Conservation (phyloP, 2,329 filamentous ascomycete species). For the Xylaria sp. region DNA sequence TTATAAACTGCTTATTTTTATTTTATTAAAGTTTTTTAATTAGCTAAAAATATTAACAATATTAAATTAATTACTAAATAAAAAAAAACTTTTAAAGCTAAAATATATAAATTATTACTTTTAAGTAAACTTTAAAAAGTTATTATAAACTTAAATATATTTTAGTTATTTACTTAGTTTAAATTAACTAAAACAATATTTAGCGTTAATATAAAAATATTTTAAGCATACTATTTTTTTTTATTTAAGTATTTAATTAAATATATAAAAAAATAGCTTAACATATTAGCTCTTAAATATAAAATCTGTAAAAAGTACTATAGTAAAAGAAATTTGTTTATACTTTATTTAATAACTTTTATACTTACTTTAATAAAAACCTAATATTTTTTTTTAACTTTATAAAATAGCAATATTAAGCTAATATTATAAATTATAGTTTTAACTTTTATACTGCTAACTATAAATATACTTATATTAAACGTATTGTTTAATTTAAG, state of each 20-base stretch:
- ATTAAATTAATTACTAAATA: not conserved
- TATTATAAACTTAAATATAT: constrained; percentile 1
- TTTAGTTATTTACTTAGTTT: not conserved
- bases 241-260: constrained; percentile 5
- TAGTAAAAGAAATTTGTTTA: not conserved
- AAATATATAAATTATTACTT: not conserved
- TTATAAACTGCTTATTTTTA: not conserved
- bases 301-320: not conserved
- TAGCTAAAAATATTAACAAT: not conserved
- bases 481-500: not conserved
- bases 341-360: not conserved
- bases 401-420: not conserved
- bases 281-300: not conserved
- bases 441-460: not conserved
- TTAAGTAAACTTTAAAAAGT: not conserved
- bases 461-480: not conserved
- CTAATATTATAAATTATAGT: not conserved
- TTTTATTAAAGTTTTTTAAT: not conserved
- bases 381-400: too few species aligned
- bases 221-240: not conserved
- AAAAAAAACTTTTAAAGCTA: not conserved
- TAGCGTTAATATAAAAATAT: not conserved
- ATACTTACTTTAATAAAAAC: not conserved
- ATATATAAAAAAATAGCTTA: constrained; percentile 1
- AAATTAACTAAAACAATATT: not conserved